A percentile compares a stretch with the other conserved stretches of the same genome.
Conservation (phyloP, 805 yeast genomes). For the Geotrichum ghanense region DNA sequence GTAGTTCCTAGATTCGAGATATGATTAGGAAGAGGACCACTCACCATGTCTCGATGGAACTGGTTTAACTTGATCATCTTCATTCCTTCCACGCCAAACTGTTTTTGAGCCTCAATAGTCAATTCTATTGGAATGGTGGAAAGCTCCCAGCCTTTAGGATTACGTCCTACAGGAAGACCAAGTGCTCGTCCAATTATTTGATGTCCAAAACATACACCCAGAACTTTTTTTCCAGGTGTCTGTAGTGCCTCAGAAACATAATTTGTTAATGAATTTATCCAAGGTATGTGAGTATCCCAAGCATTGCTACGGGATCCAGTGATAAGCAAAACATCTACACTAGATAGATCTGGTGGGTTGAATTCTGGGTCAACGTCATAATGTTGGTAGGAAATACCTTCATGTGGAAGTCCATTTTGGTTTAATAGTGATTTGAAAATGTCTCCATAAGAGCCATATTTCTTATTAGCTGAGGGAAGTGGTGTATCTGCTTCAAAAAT, state of each 20-base stretch:
- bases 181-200: conserved; percentile 61
- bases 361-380: conserved; percentile 22
- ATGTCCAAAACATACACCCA: conserved; percentile 83
- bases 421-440: conserved; percentile 20
- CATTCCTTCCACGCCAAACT: conserved; percentile 21
- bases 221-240: conserved; percentile 10
- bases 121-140: conserved; percentile 44
- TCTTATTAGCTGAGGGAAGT: conserved; percentile 14
- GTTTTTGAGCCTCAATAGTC: conserved; percentile 31
- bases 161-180: conserved; percentile 48
- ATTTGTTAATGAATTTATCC: conserved; percentile 26
- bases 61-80: conserved; percentile 35
- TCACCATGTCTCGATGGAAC: conserved; percentile 48
- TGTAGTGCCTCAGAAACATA: conserved; percentile 16
- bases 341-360: conserved; percentile 17
- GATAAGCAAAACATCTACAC: conserved; percentile 25
- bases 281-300: conserved; percentile 20
- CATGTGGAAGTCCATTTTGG: conserved; percentile 16
- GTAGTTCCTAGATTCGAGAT: conserved; percentile 41
- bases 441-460: conserved; percentile 25
- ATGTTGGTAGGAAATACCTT: conserved; percentile 10
- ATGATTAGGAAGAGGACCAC: conserved; percentile 28
- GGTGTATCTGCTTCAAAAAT: conserved; percentile 27
- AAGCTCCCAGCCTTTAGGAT: conserved; percentile 61
- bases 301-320: conserved; percentile 29